phyloP scores from a whole-genome alignment of 1,139 yeast genomes.

The Nakaseomyces bracarensis region DNA sequence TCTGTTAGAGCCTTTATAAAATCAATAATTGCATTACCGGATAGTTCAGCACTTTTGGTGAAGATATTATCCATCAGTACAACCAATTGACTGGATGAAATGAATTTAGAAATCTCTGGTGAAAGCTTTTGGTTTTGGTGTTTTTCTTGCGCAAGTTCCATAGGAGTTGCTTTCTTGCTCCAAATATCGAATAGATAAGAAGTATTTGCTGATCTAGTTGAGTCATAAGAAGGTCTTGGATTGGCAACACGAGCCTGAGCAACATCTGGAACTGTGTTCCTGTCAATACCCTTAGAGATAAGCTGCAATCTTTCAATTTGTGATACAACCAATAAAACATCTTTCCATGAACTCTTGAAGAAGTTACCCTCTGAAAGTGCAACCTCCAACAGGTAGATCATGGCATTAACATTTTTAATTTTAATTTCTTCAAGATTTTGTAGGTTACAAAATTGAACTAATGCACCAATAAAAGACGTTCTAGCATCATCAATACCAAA shows the following conservation, averaged over 20 bases:
- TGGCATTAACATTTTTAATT: slow-evolving; percentile 73
- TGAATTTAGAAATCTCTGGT: slow-evolving; percentile 49
- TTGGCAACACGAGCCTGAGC: slow-evolving; percentile 51
- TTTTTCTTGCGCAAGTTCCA: slow-evolving; percentile 43
- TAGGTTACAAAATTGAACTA: slow-evolving; percentile 78
- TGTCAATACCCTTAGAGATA: slow-evolving; percentile 82
- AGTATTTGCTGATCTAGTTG: slow-evolving; percentile 36
- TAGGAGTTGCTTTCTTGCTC: slow-evolving; percentile 40
- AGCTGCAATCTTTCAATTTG: slow-evolving; percentile 87
- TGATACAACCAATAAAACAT: slow-evolving; percentile 70
- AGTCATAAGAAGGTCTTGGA: slow-evolving; percentile 50
- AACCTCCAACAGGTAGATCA: slow-evolving; percentile 62
- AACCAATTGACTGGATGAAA: slow-evolving; percentile 68
- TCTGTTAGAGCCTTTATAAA: slow-evolving; percentile 82
- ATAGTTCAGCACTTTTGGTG: slow-evolving; percentile 68
- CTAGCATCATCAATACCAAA: slow-evolving; percentile 81
- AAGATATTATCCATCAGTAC: slow-evolving; percentile 83
- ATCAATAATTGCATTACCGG: slow-evolving; percentile 76
- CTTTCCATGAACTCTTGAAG: slow-evolving; percentile 73
- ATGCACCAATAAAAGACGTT: slow-evolving; percentile 81
- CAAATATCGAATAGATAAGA: slow-evolving; percentile 33
- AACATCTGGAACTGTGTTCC: slow-evolving; percentile 79
- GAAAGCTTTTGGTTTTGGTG: slow-evolving; percentile 44
- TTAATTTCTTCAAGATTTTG: slow-evolving; percentile 73
- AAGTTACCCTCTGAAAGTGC: slow-evolving; percentile 73